These are phyloP conservation scores for Sporothrix variecibatus DNA, from an alignment of 2,329 filamentous ascomycete genomes.

Conservation along the genomic window DNA sequence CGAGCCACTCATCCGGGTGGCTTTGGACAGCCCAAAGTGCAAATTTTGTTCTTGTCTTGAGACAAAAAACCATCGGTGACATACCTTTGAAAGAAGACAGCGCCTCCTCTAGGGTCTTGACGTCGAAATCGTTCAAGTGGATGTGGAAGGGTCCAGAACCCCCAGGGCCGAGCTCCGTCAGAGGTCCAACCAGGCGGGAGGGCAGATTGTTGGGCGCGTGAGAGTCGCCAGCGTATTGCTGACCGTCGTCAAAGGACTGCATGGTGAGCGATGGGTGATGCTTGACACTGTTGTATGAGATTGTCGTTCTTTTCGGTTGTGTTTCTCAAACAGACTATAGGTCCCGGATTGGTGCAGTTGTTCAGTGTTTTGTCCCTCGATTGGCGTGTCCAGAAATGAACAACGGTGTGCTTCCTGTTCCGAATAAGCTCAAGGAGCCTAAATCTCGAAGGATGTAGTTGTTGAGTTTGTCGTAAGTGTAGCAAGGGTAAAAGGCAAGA, in stretches of 20 bases:
- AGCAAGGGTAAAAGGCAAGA: not conserved
- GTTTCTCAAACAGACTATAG: too few species aligned
- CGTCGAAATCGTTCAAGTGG: conserved; percentile 29
- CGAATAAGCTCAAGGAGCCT: too few species aligned
- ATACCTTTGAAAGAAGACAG: conserved; percentile 37
- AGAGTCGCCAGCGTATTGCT: not conserved
- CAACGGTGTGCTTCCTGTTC: too few species aligned
- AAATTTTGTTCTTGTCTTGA: not conserved
- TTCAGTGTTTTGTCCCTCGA: too few species aligned
- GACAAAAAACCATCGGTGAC: not conserved
- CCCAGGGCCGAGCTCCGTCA: conserved; percentile 25
- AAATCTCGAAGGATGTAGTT: too few species aligned
- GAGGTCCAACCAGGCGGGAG: conserved; percentile 18
- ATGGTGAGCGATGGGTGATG: not conserved
- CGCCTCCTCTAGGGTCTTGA: conserved; percentile 33
- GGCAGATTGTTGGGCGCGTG: conserved; percentile 6
- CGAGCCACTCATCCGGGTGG: not conserved
- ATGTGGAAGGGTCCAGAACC: conserved; percentile 23
- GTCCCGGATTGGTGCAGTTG: too few species aligned
- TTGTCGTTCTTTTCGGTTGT: too few species aligned
- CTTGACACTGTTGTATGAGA: not conserved
- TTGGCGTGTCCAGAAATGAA: too few species aligned
- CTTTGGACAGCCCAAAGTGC: not conserved
- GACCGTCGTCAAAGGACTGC: not conserved
- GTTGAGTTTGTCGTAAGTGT: not conserved